A percentile compares a stretch with the other conserved stretches of the same genome.
These are phyloP conservation scores for Candida loeiensis DNA, from an alignment of 805 yeast genomes.

Conservation along the genomic window DNA sequence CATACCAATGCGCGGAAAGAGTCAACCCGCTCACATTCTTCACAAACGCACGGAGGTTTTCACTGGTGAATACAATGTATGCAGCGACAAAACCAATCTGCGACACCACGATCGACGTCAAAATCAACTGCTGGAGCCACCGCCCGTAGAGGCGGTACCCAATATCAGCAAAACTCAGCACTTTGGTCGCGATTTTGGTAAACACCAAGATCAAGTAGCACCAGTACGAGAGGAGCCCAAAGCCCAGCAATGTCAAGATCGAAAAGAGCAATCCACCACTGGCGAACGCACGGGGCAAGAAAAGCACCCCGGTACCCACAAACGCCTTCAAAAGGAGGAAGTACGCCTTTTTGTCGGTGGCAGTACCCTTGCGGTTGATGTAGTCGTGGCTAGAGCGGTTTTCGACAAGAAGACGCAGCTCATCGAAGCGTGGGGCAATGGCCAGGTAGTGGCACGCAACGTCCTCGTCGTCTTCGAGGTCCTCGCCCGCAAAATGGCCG, in stretches of 20 bases:
- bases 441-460: slow-evolving; percentile 47
- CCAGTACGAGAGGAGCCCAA: slow-evolving; percentile 73
- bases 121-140: slow-evolving; percentile 60
- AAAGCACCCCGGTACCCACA: slow-evolving; percentile 73
- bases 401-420: slow-evolving; percentile 29
- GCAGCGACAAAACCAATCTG: slow-evolving; percentile 82
- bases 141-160: slow-evolving; percentile 62
- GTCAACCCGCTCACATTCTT: slow-evolving; percentile 46
- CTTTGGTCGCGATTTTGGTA: slow-evolving; percentile 56
- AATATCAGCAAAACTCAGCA: slow-evolving; percentile 76
- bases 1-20: slow-evolving; percentile 40
- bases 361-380: slow-evolving; percentile 52
- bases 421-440: slow-evolving; percentile 29
- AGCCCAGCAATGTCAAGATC: slow-evolving; percentile 46
- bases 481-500: slow-evolving; percentile 87
- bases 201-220: slow-evolving; percentile 65
- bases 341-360: slow-evolving; percentile 70
- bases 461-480: slow-evolving; percentile 64
- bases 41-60: slow-evolving; percentile 63
- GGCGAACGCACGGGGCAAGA: slow-evolving; percentile 64
- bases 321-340: slow-evolving; percentile 69
- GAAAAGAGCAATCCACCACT: slow-evolving; percentile 73
- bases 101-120: slow-evolving; percentile 61
- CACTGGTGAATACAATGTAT: slow-evolving; percentile 74
- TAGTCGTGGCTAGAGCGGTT: slow-evolving; percentile 4